Percentiles rank a stretch among this genome's conserved stretches.
Evolutionary conservation across 2,329 filamentous ascomycete genomes (phyloP).

Genomic region (Sporothrix pseudoabietina): DNA sequence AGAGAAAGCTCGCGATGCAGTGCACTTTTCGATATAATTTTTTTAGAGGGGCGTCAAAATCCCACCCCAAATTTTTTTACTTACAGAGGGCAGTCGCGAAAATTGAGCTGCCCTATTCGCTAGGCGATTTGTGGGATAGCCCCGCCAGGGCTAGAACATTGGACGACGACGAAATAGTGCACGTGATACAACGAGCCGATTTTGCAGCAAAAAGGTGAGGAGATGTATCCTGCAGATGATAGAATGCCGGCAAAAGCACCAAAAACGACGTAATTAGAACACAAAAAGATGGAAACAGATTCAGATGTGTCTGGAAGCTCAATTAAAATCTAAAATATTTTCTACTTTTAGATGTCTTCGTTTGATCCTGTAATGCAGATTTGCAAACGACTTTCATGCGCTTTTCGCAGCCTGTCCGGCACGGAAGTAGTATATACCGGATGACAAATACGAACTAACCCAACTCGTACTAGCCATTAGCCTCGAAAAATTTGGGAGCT

Average conservation of each 20-base stretch:
- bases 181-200: conserved; percentile 27
- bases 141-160: conserved; percentile 29
- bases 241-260: not conserved
- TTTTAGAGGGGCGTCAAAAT: conserved; percentile 33
- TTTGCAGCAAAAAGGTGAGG: not conserved
- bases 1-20: conserved; percentile 17
- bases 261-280: not conserved
- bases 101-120: conserved; percentile 32
- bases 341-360: not conserved
- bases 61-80: conserved; percentile 25
- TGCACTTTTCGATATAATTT: conserved; percentile 28
- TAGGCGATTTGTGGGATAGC: conserved; percentile 29
- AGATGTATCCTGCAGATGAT: not conserved
- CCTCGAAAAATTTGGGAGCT: conserved; percentile 32
- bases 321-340: not conserved
- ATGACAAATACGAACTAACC: conserved; percentile 24
- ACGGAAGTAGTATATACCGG: conserved; percentile 26
- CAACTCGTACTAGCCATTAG: not conserved
- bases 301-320: not conserved
- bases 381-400: not conserved
- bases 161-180: not conserved
- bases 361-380: not conserved
- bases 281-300: not conserved
- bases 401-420: not conserved
- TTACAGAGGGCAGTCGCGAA: conserved; percentile 21